These are phyloP conservation scores for Emergomyces africanus DNA, from an alignment of 2,329 filamentous ascomycete genomes.

Conservation along the genomic window DNA sequence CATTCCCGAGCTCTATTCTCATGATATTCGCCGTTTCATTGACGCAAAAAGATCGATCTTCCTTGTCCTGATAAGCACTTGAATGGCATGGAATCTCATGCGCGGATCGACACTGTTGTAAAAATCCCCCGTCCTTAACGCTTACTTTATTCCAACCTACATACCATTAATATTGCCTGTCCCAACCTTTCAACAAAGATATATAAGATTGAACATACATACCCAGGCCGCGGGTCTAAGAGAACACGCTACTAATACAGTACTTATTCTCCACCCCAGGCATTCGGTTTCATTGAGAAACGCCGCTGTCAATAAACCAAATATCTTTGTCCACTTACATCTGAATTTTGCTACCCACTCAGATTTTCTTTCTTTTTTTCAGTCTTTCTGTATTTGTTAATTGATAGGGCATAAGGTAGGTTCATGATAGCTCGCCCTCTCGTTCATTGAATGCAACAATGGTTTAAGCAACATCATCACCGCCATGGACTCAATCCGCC, in stretches of 20 bases:
- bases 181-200: neutral
- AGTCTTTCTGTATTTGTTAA: too few species aligned
- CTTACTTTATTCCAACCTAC: neutral
- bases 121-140: neutral
- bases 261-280: too few species aligned
- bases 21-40: neutral
- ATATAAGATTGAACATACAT: neutral
- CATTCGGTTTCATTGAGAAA: too few species aligned
- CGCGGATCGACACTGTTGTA: neutral
- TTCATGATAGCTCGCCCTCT: neutral
- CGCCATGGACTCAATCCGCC: neutral
- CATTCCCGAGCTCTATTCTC: neutral
- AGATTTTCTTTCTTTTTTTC: too few species aligned
- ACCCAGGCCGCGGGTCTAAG: neutral
- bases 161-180: neutral
- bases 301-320: too few species aligned
- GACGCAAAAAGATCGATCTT: neutral
- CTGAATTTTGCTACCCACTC: neutral
- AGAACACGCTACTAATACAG: too few species aligned
- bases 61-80: neutral
- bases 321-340: too few species aligned
- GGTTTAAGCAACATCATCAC: neutral
- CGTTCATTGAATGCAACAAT: neutral
- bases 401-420: neutral
- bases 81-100: neutral